Conservation (phyloP, 2,329 filamentous ascomycete species). For the Fusarium foetens region DNA sequence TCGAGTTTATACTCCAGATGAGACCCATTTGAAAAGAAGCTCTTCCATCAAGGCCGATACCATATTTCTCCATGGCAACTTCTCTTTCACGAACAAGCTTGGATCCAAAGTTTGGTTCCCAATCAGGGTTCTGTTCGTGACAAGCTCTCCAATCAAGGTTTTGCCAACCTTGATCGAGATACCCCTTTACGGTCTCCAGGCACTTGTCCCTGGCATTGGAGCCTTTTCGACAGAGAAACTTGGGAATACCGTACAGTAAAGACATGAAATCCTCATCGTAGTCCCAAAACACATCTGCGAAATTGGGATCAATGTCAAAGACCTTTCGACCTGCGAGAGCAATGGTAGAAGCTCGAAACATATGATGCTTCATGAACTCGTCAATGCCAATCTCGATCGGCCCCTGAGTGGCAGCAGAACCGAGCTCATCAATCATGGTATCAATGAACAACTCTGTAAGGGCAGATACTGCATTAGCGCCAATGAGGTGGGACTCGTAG, state of each 20-base stretch:
- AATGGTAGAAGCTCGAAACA: conserved; percentile 40
- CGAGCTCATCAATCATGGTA: conserved; percentile 26
- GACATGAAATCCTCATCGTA: conserved; percentile 41
- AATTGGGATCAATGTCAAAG: conserved; percentile 26
- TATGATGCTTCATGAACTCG: conserved; percentile 37
- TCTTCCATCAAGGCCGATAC: conserved; percentile 34
- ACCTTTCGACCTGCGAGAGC: conserved; percentile 30
- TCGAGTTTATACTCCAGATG: conserved; percentile 42
- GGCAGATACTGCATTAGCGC: conserved; percentile 22
- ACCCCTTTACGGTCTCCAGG: conserved; percentile 24
- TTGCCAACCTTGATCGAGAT: conserved; percentile 28
- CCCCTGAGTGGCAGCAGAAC: background rate
- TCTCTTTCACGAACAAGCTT: conserved; percentile 40
- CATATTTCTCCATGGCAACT: conserved; percentile 38
- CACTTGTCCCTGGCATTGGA: conserved; percentile 37
- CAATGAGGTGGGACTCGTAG: conserved; percentile 34
- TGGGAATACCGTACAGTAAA: conserved; percentile 36
- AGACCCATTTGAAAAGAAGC: conserved; percentile 41
- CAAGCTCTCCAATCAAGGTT: conserved; percentile 22
- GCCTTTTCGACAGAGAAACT: conserved; percentile 33
- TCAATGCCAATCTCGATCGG: conserved; percentile 30
- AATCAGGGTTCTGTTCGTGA: conserved; percentile 17
- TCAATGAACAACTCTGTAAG: conserved; percentile 32
- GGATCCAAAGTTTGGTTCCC: conserved; percentile 39
- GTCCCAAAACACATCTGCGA: conserved; percentile 37